These are phyloP conservation scores for Silene coronaria DNA, from an alignment of 179 eudicot species.

Conservation along the genomic window DNA sequence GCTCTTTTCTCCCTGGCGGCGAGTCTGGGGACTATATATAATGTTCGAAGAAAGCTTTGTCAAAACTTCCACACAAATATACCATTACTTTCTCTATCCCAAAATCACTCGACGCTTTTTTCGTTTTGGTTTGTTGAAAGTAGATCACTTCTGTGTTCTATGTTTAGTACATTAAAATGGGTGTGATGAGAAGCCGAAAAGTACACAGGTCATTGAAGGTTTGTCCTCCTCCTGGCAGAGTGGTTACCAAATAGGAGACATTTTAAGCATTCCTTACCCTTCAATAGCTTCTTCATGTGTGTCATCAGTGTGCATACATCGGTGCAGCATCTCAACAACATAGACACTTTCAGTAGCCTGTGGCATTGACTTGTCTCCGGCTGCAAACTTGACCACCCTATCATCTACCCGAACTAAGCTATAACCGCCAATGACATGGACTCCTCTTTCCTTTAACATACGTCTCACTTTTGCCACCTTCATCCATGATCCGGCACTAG, in stretches of 20 bases:
- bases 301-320: conserved; percentile 36
- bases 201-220: too few relatives aligned
- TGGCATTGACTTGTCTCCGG: conserved; percentile 42
- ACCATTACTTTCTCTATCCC: too few relatives aligned
- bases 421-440: conserved; percentile 50
- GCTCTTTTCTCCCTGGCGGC: background rate
- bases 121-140: too few relatives aligned
- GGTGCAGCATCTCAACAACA: conserved; percentile 42
- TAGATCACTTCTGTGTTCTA: too few relatives aligned
- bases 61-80: background rate
- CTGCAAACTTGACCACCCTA: conserved; percentile 49
- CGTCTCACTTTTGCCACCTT: conserved; percentile 54
- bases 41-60: background rate
- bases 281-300: conserved; percentile 18
- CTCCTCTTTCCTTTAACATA: conserved; percentile 57
- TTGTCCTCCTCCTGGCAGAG: too few relatives aligned
- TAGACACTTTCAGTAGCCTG: conserved; percentile 28
- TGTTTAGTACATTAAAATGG: too few relatives aligned
- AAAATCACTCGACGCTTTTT: too few relatives aligned
- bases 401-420: conserved; percentile 52
- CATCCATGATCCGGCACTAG: conserved; percentile 51
- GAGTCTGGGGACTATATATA: background rate
- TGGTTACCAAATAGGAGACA: background rate
- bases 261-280: background rate
- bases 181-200: too few relatives aligned